phyloP scores from a whole-genome alignment of 495 filamentous ascomycete species.

The Achaetomiella virescens region DNA sequence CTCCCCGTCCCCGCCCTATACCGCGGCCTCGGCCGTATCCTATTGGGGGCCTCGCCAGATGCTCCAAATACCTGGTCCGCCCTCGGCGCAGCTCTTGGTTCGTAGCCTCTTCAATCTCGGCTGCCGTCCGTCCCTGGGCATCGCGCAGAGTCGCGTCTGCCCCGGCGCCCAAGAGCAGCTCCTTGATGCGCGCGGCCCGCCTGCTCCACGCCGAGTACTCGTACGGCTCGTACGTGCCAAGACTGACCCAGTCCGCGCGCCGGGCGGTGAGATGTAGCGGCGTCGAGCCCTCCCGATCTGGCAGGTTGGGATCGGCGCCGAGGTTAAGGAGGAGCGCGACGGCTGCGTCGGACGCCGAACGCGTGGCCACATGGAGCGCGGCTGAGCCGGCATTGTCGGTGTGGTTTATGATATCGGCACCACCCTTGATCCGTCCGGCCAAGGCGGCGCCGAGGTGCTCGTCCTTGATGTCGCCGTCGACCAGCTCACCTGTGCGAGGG shows the following conservation, averaged over 20 bases:
- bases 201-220: not conserved
- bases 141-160: not conserved
- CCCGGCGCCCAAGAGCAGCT: slow-evolving; percentile 2
- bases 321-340: not conserved
- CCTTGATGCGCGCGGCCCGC: slow-evolving; percentile 1
- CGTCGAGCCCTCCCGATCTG: not conserved
- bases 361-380: not conserved
- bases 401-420: not conserved
- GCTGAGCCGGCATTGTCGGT: not conserved
- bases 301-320: slow-evolving; percentile 1
- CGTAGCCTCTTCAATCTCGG: not conserved
- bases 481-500: too few relatives aligned
- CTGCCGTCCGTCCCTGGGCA: not conserved
- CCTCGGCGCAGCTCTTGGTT: not conserved
- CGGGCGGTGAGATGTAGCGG: not conserved
- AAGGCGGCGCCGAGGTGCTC: too few relatives aligned
- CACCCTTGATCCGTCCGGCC: too few relatives aligned
- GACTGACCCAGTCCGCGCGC: not conserved
- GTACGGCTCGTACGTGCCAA: not conserved
- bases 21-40: not conserved
- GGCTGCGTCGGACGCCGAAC: not conserved
- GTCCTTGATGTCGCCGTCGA: too few relatives aligned
- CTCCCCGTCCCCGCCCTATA: too few relatives aligned
- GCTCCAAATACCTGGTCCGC: not conserved
- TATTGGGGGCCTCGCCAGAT: not conserved